Evolutionary conservation across 164 flowering plant genomes (phyloP), one percentile per base, ranked within the genome.

Genomic region (Sextonia rubra): DNA sequence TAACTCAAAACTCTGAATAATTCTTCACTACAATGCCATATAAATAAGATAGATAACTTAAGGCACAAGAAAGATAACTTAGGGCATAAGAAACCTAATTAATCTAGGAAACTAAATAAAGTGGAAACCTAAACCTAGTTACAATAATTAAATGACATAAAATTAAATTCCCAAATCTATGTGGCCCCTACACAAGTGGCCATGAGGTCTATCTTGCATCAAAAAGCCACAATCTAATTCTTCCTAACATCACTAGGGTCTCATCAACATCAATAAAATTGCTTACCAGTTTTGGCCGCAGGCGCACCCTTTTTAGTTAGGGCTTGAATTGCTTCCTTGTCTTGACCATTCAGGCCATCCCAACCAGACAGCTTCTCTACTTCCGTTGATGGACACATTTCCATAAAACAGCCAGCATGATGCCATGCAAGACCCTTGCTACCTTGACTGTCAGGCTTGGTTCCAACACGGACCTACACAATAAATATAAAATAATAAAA

Each of bases 351-450:
- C 65, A 96, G 91, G 79, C 71, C 80, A 49, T 77, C 83, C 97
- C 97, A 96, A 66, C 98, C 97, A 65, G 85, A 64, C 73, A 93
- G 71, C 75, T 87, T 90, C 76, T 88, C 88, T 11, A 89, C 67
- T 71, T 83, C 69, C 17, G 80, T 79, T 48, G 89, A 82, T 65
- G 95, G 88, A 71, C 80, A 84, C 23, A 75, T 70, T 52, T 88
- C 86, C 78, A 89, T 7, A 82, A 86, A 90, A 81, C 99, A 96
- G 12, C 81, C 85, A 37, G 91, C 91, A 86, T 96, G 99, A 77
- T 96, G 87, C 99, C 99, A 96, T 26, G 92, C 79, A 80, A 91
- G 61, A 12, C 91, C 79, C 82, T 65, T 89, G 29, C 86, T 68
- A 62, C 90, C 86, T 81, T 83, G 85, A 77, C 89, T 92, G 15